Conservation (phyloP, 2,329 filamentous ascomycete genomes). For the Botrytis deweyae region DNA sequence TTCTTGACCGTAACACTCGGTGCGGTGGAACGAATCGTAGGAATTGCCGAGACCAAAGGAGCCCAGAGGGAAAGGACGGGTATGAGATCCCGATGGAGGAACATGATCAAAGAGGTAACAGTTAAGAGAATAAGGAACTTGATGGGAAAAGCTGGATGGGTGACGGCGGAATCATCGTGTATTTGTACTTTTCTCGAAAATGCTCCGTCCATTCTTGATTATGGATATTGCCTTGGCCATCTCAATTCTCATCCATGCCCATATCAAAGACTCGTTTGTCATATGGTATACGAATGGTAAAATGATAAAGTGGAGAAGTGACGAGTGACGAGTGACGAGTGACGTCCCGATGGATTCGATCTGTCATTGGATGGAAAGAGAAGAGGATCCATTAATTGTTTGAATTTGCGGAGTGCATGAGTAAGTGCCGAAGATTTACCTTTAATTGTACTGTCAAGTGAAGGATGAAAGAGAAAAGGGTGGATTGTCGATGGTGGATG, state of each 20-base stretch:
- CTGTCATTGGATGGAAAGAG: not conserved
- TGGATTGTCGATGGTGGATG: not conserved
- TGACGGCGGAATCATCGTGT: not conserved
- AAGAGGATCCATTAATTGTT: not conserved
- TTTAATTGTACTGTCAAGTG: not conserved
- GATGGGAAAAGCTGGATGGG: not conserved
- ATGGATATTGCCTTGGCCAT: not conserved
- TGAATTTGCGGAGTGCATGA: not conserved
- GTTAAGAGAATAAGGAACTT: not conserved
- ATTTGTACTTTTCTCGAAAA: not conserved
- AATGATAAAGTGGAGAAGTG: not conserved
- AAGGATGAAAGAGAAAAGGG: not conserved
- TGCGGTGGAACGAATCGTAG: not conserved
- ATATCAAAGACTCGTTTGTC: not conserved
- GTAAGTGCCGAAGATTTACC: not conserved
- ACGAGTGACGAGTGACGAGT: not conserved
- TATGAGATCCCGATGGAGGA: not conserved
- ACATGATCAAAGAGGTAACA: not conserved
- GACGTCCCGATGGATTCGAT: not conserved
- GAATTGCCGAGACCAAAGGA: not conserved
- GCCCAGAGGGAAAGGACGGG: not conserved
- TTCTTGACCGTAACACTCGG: slow-evolving; percentile 30
- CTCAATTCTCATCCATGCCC: not conserved
- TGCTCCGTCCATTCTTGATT: not conserved
- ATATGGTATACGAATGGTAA: not conserved